Conservation (phyloP, 805 yeast genomes). For the Henningerozyma blattae region DNA sequence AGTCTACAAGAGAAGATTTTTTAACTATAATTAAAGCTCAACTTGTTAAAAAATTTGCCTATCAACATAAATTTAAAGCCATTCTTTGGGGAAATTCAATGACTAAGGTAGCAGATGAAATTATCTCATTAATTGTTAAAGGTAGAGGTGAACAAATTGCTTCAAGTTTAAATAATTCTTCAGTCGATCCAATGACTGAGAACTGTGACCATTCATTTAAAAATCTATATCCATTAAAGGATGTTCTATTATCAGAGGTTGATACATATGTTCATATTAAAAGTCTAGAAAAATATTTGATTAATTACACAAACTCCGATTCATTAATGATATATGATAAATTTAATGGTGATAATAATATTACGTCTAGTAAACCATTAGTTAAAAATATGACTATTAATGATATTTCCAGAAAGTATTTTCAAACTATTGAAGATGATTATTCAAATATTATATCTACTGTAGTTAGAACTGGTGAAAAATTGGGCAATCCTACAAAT, state of each 20-base stretch:
- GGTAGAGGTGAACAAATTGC: slow-evolving; percentile 74
- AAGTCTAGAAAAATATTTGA: slow-evolving; percentile 26
- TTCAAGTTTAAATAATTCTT: slow-evolving; percentile 32
- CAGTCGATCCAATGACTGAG: slow-evolving; percentile 18
- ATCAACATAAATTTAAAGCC: slow-evolving; percentile 34
- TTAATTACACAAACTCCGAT: slow-evolving; percentile 11
- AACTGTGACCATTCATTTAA: slow-evolving; percentile 27
- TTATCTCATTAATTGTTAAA: slow-evolving; percentile 67
- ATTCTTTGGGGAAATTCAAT: slow-evolving; percentile 64
- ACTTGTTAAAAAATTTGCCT: slow-evolving; percentile 36
- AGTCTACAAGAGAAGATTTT: slow-evolving; percentile 60
- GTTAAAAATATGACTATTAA: slow-evolving; percentile 68
- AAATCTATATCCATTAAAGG: slow-evolving; percentile 61
- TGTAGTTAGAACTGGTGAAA: slow-evolving; percentile 80
- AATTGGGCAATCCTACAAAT: slow-evolving; percentile 40
- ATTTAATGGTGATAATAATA: slow-evolving; percentile 21
- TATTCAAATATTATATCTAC: slow-evolving; percentile 88
- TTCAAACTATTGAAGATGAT: slow-evolving; percentile 55
- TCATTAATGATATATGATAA: slow-evolving; percentile 13
- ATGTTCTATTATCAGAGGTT: slow-evolving; percentile 59
- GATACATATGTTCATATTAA: slow-evolving; percentile 32
- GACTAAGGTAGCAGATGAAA: slow-evolving; percentile 72
- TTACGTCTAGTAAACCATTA: slow-evolving; percentile 3
- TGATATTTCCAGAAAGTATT: slow-evolving; percentile 66
- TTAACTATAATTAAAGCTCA: slow-evolving; percentile 34